Conservation (phyloP, 768 basidiomycete species). For the Cyclocybe cylindracea region DNA sequence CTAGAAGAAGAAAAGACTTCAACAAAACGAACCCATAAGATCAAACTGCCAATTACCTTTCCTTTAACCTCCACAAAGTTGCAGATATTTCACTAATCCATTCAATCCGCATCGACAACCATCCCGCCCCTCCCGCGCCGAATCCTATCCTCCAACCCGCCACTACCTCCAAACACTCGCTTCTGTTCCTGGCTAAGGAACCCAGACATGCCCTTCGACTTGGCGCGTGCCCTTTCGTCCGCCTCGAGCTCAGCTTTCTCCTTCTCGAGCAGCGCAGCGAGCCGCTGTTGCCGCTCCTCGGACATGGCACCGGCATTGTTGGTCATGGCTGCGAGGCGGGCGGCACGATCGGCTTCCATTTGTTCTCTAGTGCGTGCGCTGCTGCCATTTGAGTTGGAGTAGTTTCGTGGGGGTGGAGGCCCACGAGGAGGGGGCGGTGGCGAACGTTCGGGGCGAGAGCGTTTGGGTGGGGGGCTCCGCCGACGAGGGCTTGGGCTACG, state of each 20-base stretch:
- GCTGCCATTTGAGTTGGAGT: background rate
- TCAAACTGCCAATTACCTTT: background rate
- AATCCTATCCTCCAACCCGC: slow-evolving; percentile 80
- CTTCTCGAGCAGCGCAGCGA: slow-evolving; percentile 67
- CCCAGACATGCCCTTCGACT: slow-evolving; percentile 75
- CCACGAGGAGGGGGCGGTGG: slow-evolving; percentile 27
- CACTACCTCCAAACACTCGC: slow-evolving; percentile 77
- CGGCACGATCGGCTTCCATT: slow-evolving; percentile 61
- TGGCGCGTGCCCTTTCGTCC: slow-evolving; percentile 66
- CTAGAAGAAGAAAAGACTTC: background rate
- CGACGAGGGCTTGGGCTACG: slow-evolving; percentile 37
- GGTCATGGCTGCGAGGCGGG: slow-evolving; percentile 90
- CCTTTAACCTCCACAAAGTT: background rate
- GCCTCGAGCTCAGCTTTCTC: slow-evolving; percentile 79
- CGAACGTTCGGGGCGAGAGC: slow-evolving; percentile 48
- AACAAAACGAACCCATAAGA: slow-evolving; percentile 1
- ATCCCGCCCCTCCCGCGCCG: slow-evolving; percentile 70
- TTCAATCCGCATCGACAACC: slow-evolving; percentile 63
- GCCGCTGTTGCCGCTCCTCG: slow-evolving; percentile 68
- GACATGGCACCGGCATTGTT: slow-evolving; percentile 68
- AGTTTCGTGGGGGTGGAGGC: slow-evolving; percentile 15
- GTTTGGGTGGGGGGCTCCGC: slow-evolving; percentile 42
- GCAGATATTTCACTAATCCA: background rate
- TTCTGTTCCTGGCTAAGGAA: slow-evolving; percentile 86
- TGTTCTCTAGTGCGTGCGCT: slow-evolving; percentile 14